Base-by-base conservation (phyloP, 2,329 filamentous ascomycete genomes). In the Colletotrichum simmondsii region DNA sequence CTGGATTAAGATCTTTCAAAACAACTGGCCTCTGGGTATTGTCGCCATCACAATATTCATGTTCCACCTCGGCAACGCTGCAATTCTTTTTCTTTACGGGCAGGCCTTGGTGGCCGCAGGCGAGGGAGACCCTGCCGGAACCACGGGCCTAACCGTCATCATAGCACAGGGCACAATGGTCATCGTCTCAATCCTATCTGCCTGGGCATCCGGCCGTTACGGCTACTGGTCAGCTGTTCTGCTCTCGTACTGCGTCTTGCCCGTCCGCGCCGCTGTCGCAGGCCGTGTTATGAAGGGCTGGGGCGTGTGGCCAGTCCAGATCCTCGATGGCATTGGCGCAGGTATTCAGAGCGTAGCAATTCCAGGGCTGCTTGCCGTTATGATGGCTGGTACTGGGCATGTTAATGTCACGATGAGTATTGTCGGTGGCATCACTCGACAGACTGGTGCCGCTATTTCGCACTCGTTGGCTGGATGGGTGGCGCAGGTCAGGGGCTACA, bases 301-400 rank as follows among this genome's bases (percentile, higher is more conserved):
- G 65, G 70, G 70, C 0, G 46, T 72, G 0, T 72, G 70, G 70
- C 70, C 70, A 1, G 70, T 72, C 2, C 70, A 72, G 22, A 69
- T 72, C 14, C 65, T 72, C 42, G 70, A 72, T 6, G 70, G 70
- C 14, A 14, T 72, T 30, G 70, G 70, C n/a, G 65, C 70, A 5
- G 70, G 70, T 1, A 72, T 72, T 3, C 70, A 72, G 53, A 63
- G 70, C 26, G 70, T 72, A 6, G 70, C 70, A 3, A 72, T 72
- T 6, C 69, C 70, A 1, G 70, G 70, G 4, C 30, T 72, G 2
- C 1, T 72, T 16, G 70, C 65, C 32, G 70, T 64, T 4, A 69
- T 72, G 59, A 69, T 72, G 70, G 65, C 65, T 16, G 70, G 70
- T 0, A 72, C 26, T 8, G 70, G 70, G 2, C 32, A 53, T 3